phyloP scores from a whole-genome alignment of 1,284 basidiomycete genomes.

The Mycosarcoma maydis region DNA sequence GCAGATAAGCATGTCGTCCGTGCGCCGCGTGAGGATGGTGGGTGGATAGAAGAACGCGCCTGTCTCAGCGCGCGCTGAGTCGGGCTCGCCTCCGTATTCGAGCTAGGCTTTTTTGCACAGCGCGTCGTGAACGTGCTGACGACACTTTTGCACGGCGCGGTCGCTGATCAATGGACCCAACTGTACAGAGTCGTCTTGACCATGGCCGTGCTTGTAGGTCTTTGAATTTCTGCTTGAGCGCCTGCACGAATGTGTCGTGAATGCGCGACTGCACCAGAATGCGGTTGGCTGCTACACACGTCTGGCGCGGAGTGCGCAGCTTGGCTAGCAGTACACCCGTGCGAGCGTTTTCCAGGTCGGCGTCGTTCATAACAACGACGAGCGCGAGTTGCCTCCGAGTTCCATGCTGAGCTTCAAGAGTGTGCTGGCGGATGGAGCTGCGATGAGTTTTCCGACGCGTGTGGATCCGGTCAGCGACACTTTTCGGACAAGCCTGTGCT shows the following conservation, averaged over 20 bases:
- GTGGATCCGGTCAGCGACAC: slow-evolving; percentile 42
- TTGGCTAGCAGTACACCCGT: slow-evolving; percentile 39
- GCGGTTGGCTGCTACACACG: slow-evolving; percentile 49
- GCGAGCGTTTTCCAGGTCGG: slow-evolving; percentile 69
- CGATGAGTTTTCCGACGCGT: slow-evolving; percentile 39
- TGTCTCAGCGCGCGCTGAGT: not conserved
- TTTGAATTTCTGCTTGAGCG: slow-evolving; percentile 26
- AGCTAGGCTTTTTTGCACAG: slow-evolving; percentile 37
- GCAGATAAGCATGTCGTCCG: slow-evolving; percentile 50
- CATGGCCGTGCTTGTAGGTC: slow-evolving; percentile 44
- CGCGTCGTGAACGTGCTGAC: slow-evolving; percentile 30
- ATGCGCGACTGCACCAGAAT: slow-evolving; percentile 43
- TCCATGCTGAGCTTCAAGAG: slow-evolving; percentile 89
- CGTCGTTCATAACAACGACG: slow-evolving; percentile 78
- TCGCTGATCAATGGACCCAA: slow-evolving; percentile 44
- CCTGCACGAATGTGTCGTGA: slow-evolving; percentile 38
- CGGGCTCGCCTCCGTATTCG: slow-evolving; percentile 27
- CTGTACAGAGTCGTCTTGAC: slow-evolving; percentile 16
- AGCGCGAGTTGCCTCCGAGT: slow-evolving; percentile 89
- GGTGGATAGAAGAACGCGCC: slow-evolving; percentile 54
- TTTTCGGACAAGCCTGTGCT: slow-evolving; percentile 30
- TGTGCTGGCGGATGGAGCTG: slow-evolving; percentile 23
- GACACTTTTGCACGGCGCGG: slow-evolving; percentile 41
- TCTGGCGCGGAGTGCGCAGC: slow-evolving; percentile 40
- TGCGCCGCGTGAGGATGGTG: slow-evolving; percentile 50